Conservation (phyloP, 2,329 filamentous ascomycete genomes). For the Ampelomyces quisqualis region DNA sequence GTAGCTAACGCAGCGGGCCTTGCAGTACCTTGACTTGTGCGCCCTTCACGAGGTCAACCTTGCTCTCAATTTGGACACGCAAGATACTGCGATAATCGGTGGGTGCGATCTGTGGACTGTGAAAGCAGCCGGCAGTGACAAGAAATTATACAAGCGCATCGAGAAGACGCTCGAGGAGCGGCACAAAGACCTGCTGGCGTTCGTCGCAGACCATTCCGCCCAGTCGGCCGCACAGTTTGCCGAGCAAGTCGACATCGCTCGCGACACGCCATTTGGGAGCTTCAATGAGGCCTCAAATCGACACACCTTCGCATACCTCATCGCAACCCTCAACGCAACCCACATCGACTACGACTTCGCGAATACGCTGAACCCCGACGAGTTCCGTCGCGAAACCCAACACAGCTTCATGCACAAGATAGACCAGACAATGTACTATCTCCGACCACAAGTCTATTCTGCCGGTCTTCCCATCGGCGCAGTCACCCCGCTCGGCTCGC, state of each 20-base stretch:
- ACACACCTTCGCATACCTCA: constrained; percentile 91
- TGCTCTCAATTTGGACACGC: constrained; percentile 92
- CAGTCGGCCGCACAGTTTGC: constrained; percentile 73
- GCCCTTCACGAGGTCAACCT: constrained; percentile 90
- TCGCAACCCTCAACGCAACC: constrained; percentile 92
- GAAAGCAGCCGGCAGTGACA: constrained; percentile 91
- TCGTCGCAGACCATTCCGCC: constrained; percentile 84
- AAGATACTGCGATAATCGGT: constrained; percentile 87
- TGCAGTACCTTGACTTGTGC: constrained; percentile 83
- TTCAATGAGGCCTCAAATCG: constrained; percentile 85
- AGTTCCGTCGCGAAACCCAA: constrained; percentile 84
- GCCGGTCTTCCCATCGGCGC: constrained; percentile 48
- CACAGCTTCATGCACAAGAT: constrained; percentile 82
- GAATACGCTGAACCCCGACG: constrained; percentile 80
- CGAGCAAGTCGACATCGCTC: constrained; percentile 69
- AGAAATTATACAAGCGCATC: constrained; percentile 96
- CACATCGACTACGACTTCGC: constrained; percentile 98
- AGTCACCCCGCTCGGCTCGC: constrained; percentile 52
- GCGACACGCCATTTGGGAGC: constrained; percentile 88
- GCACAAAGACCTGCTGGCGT: constrained; percentile 81
- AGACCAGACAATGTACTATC: constrained; percentile 80
- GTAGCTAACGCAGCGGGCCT: constrained; percentile 30
- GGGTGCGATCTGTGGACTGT: constrained; percentile 97
- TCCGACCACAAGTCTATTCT: constrained; percentile 62
- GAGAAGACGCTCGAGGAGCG: constrained; percentile 88